phyloP scores from a whole-genome alignment of 192 early-diverging fungal genomes.

The Funneliformis mosseae region DNA sequence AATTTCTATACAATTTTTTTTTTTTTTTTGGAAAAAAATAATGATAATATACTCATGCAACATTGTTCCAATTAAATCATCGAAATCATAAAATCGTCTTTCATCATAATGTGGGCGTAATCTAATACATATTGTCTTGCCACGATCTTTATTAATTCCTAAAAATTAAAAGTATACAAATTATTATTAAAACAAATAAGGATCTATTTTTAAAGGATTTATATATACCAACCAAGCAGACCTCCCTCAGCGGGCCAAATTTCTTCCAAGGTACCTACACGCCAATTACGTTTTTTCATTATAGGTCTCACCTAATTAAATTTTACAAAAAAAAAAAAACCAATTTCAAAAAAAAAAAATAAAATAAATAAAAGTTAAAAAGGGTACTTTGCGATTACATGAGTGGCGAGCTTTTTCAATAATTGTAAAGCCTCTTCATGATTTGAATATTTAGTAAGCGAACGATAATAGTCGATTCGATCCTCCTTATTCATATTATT shows the following conservation, averaged over 20 bases:
- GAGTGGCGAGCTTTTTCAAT: constrained; percentile 45
- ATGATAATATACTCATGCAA: constrained; percentile 62
- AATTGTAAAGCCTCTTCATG: constrained; percentile 49
- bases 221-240: constrained; percentile 38
- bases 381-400: constrained; percentile 31
- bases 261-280: constrained; percentile 56
- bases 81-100: constrained; percentile 58
- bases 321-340: background rate
- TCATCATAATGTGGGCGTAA: constrained; percentile 58
- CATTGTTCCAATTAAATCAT: constrained; percentile 74
- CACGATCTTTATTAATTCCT: constrained; percentile 74
- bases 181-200: background rate
- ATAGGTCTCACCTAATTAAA: constrained; percentile 62
- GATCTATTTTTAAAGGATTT: background rate
- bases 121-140: constrained; percentile 66
- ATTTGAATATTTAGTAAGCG: constrained; percentile 18
- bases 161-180: constrained; percentile 33
- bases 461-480: background rate
- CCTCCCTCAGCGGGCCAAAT: constrained; percentile 58
- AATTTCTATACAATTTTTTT: background rate
- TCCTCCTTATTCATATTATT: background rate
- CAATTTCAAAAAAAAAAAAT: background rate
- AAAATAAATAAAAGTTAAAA: background rate
- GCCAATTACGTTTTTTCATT: constrained; percentile 68
- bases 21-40: constrained; percentile 1